Evolutionary conservation across 164 flowering plant species (phyloP), one percentile per base, ranked within the genome.

Genomic region (Hamamelis virginiana): DNA sequence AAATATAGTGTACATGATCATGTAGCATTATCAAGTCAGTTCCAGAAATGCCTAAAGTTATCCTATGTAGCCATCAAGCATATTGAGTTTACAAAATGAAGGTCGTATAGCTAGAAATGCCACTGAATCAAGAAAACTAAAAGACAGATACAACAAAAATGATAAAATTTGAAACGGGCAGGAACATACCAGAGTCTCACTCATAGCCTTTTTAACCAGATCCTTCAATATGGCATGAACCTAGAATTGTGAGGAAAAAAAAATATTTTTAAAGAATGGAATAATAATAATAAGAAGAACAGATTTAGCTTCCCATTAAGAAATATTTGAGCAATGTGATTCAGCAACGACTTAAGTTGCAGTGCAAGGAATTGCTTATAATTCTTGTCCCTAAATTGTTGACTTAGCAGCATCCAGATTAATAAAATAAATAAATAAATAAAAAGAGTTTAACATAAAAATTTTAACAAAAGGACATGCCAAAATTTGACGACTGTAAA

Each of bases 161-260:
- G 15, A 64, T 1, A 44, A 68, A 23, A 13, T 5, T 43, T 11
- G 0, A 28, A 13, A 66, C 8, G 28, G 55, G 25, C n/a, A 57
- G 43, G 21, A 72, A 78, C 87, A 52, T 82, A 89, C 97, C 60
- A 66, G 41, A 14, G 97, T 88, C 71, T 90, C 96, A 70, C 77
- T 82, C 66, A 88, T 57, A 28, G 97, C 82, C 79, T 89, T 92
- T 83, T 86, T 91, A 77, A 86, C 90, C 71, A 92, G 73, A 57
- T 90, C 97, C 82, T 91, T 91, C 78, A 91, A 60, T 64, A 90
- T 38, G 28, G 82, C 59, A 77, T 91, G 97, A 79, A 90, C 89
- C 97, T 91, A 83, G 5, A 75, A 77, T 62, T 62, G 63, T 59
- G 52, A n/a, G 10, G 53, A 26, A 16, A 18, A 66, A 18, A 48